Conservation (phyloP, 257 asterid genomes). For the Primulina eburnea region DNA sequence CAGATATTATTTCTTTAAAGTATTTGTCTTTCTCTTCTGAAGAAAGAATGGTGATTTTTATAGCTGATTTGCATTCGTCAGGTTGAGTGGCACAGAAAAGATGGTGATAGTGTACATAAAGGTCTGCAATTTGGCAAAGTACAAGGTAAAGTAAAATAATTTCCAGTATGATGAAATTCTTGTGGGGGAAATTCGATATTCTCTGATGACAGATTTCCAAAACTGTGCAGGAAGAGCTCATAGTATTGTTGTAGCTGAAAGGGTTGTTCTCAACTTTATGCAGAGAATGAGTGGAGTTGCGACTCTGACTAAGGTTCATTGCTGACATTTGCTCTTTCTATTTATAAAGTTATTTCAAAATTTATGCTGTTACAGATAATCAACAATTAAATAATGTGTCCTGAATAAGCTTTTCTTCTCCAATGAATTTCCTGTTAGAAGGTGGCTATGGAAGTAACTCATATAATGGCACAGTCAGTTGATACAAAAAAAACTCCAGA, state of each 20-base stretch:
- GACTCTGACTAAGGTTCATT: constrained; percentile 79
- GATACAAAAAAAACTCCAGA: no score
- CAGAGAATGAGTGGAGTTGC: constrained; percentile 99
- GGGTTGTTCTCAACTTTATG: constrained; percentile 97
- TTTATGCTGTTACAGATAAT: not conserved
- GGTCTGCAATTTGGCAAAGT: constrained; percentile 94
- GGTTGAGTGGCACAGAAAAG: constrained; percentile 79
- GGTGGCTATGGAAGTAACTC: not conserved
- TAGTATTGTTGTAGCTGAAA: constrained; percentile 84
- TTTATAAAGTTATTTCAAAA: not conserved
- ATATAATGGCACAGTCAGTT: no score
- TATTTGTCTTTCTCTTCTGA: constrained; percentile 5
- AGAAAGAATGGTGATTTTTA: constrained; percentile 9
- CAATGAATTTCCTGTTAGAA: not conserved
- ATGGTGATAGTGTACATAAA: constrained; percentile 78
- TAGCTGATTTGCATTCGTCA: constrained; percentile 29
- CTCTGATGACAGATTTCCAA: constrained; percentile 12
- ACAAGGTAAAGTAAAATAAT: constrained; percentile 46
- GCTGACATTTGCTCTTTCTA: not conserved
- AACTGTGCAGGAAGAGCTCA: constrained; percentile 74
- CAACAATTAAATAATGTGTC: constrained; percentile 11
- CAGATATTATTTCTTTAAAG: not conserved
- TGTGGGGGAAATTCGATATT: constrained; percentile 7
- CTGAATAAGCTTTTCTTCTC: not conserved
- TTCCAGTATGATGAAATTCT: not conserved